Evolutionary conservation across 352 stramenopile genomes (phyloP), one percentile per base, ranked within the genome.

Genomic region (Phytophthora sansomeana): DNA sequence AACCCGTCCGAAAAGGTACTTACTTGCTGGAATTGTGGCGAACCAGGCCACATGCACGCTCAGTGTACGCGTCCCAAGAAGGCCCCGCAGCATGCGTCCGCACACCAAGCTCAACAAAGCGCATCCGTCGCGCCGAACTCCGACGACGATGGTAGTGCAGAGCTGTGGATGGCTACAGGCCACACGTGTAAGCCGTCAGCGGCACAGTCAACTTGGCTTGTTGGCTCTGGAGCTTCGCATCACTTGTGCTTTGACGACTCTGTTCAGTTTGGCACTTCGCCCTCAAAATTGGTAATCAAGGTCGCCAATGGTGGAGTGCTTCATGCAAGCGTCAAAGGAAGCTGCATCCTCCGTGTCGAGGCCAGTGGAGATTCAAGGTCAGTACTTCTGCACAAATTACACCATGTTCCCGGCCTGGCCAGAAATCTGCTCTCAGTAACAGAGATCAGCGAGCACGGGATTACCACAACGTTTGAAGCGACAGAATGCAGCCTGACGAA

Each of bases 251-350:
- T 39, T 4, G n/a, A 48, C n/a, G n/a, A 1, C 1, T 6, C 32
- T 17, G 26, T 38, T 4, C 4, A 46, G 0, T 53, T 46, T 6
- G 53, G 29, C 2, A 61, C 11, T 10, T 61, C 29, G n/a, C 42
- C 54, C 8, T 48, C 41, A 5, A 30, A 30, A 3, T 5, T 62
- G 42, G n/a, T 30, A 5, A 38, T 62, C 4, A 54, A 44, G 5
- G 42, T 62, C 17, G 41, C 42, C 3, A 62, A 62, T 13, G 41
- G 54, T 19, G 54, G 30, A 6, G 11, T 46, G n/a, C 30, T 53
- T n/a, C 29, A 19, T 10, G 41, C 21, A 16, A 54, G 26, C 8
- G 21, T 54, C 2, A 53, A 38, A 28, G 54, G 54, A 5, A 54
- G 29, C 19, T 38, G 30, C 6, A 46, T 62, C 21, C 17, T 61